Evolutionary conservation across 202 grass and related monocot species (phyloP), one percentile per base, ranked within the genome.

Genomic region (Bolboschoenoplectus hybrid): DNA sequence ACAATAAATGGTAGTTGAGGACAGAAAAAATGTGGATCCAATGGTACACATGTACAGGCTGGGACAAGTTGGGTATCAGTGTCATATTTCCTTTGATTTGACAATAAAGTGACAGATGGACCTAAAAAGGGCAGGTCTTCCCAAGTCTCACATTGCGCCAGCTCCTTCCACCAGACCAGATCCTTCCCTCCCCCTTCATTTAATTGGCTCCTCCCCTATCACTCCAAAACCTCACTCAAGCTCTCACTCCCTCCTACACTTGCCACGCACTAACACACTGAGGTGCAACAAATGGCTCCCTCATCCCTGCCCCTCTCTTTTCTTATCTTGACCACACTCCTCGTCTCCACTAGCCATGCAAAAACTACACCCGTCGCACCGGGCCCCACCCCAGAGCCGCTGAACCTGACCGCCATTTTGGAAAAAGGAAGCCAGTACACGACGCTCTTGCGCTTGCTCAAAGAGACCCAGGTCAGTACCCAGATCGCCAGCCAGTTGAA

Each of bases 351-450:
- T 46, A 62, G 19, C n/a, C 52, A 57, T 9, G 82, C 17, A 61
- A 47, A 79, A 87, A 79, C 77, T 0, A 68, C 35, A 0, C 84
- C 68, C 0, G 41, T 63, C 3, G 88, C 90, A 8, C 86, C 85
- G 0, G 26, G 40, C 3, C 82, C 92, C 1, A 84, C 36, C 0
- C 1, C 88, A 1, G 72, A 61, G 0, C 78, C 80, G 52, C 64
- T 82, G 53, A 89, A 92, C 73, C 65, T 95, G 17, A 92, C 93
- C 0, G 41, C 19, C 64, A 89, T 92, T 84, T 87, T 95, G 2
- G 82, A 53, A 2, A 91, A 85, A 39, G 90, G 89, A 19, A 86
- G 81, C 71, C 89, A 89, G 67, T 92, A 91, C 90, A 80, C 34
- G 63, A 88, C 89, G 43, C 41, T 92, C 61, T 51, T 89, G 64